Evolutionary conservation across 352 stramenopile genomes (phyloP).

Genomic region (Globisporangium acanthophoron): DNA sequence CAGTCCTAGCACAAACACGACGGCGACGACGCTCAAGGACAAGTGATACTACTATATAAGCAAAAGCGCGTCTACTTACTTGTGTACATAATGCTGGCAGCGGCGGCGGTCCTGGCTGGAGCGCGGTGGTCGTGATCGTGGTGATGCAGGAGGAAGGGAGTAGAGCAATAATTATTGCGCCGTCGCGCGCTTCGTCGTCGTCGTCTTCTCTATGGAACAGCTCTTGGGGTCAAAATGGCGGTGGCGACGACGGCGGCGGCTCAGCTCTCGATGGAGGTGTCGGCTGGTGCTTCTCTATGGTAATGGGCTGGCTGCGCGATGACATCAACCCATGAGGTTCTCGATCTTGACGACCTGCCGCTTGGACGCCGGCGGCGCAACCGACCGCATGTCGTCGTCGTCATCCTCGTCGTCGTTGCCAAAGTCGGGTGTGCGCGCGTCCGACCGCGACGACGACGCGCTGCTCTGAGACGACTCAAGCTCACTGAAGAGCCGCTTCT

Average conservation of each 20-base stretch:
- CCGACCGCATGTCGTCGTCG: constrained; percentile 3
- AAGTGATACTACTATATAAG: background rate
- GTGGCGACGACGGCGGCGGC: background rate
- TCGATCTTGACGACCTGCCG: constrained; percentile 37
- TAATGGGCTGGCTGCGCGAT: background rate
- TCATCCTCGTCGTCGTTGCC: constrained; percentile 4
- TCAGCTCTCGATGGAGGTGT: background rate
- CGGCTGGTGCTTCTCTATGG: constrained; percentile 8
- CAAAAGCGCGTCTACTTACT: constrained; percentile 2
- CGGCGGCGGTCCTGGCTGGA: background rate
- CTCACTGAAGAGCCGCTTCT: constrained; percentile 54
- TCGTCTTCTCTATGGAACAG: constrained; percentile 6
- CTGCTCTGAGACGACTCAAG: constrained; percentile 17
- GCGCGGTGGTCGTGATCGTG: background rate
- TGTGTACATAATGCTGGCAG: constrained; percentile 13
- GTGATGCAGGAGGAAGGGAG: background rate
- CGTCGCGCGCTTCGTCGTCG: background rate
- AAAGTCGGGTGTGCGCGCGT: background rate
- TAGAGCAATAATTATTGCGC: constrained; percentile 12
- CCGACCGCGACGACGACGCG: background rate
- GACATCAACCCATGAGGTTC: constrained; percentile 28
- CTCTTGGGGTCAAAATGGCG: background rate
- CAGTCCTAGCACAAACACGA: constrained; percentile 3
- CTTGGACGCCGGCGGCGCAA: constrained; percentile 26
- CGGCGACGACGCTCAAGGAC: background rate